phyloP scores from a whole-genome alignment of 2,329 filamentous ascomycete species.

The Pyrenophora seminiperda region DNA sequence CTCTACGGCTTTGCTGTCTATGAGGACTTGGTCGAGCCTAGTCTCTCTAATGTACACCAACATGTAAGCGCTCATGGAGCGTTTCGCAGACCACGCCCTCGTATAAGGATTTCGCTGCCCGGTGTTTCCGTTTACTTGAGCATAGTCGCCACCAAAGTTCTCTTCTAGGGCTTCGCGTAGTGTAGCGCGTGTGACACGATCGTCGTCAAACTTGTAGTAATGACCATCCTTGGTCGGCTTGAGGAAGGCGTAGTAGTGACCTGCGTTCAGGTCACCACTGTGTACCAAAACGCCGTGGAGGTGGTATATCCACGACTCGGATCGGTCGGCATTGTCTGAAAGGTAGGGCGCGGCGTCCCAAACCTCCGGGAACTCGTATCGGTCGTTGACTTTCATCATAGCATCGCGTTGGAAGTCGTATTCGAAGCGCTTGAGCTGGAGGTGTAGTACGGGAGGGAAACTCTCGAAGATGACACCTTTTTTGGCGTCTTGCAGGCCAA shows the following conservation, averaged over 20 bases:
- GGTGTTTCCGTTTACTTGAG: conserved; percentile 60
- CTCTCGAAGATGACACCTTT: conserved; percentile 97
- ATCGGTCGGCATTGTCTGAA: conserved; percentile 81
- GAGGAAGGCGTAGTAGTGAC: conserved; percentile 97
- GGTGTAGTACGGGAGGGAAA: conserved; percentile 90
- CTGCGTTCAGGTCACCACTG: conserved; percentile 93
- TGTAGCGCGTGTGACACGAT: conserved; percentile 93
- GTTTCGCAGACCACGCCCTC: conserved; percentile 66
- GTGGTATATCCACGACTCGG: conserved; percentile 89
- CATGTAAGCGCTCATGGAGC: conserved; percentile 94
- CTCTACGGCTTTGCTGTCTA: conserved; percentile 74
- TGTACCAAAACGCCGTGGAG: conserved; percentile 95
- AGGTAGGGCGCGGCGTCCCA: conserved; percentile 88
- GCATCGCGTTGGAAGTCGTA: conserved; percentile 95
- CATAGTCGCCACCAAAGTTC: conserved; percentile 91
- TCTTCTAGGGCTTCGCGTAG: conserved; percentile 91
- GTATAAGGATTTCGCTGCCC: conserved; percentile 69
- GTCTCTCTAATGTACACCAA: conserved; percentile 94
- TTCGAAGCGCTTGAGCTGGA: conserved; percentile 96
- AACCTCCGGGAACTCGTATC: conserved; percentile 84
- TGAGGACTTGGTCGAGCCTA: conserved; percentile 79
- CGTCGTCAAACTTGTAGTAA: conserved; percentile 98
- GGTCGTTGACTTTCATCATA: conserved; percentile 98
- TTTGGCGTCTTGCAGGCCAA: conserved; percentile 92
- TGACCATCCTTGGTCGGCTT: conserved; percentile 88